Evolutionary conservation across 106 monocot genomes (phyloP).

Genomic region (Dendrobium huoshanense): DNA sequence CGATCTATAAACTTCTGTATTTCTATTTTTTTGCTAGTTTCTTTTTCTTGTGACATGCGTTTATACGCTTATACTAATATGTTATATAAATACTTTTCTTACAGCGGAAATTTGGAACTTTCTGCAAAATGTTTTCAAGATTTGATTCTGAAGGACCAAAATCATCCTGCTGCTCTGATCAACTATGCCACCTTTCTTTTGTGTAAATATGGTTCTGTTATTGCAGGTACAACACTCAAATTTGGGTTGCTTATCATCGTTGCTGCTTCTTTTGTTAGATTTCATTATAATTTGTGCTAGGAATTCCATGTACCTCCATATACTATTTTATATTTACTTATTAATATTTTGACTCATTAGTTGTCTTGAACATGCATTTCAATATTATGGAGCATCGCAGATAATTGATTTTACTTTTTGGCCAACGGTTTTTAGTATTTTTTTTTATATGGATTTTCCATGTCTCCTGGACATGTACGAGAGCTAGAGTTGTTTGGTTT

Average conservation of each 20-base stretch:
- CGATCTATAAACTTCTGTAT: not conserved
- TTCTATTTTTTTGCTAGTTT: not conserved
- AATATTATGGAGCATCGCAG: too few relatives aligned
- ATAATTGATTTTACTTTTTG: not conserved
- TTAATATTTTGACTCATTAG: not conserved
- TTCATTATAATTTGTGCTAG: not conserved
- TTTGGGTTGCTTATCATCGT: not conserved
- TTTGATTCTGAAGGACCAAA: slow-evolving; percentile 90
- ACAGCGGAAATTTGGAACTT: slow-evolving; percentile 81
- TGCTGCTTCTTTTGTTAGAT: not conserved
- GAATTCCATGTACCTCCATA: not conserved
- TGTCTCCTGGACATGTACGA: not conserved
- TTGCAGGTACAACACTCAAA: slow-evolving; percentile 48
- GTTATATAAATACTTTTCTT: slow-evolving; percentile 3
- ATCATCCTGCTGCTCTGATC: slow-evolving; percentile 85
- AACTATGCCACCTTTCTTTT: slow-evolving; percentile 87
- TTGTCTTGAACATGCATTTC: not conserved
- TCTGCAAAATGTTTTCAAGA: slow-evolving; percentile 91
- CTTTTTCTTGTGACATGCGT: not conserved
- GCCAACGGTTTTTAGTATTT: not conserved
- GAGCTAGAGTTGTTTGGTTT: not conserved
- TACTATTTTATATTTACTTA: not conserved
- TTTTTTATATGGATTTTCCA: not conserved
- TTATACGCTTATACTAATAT: not conserved
- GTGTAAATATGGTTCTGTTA: slow-evolving; percentile 65